These are phyloP conservation scores for Candida sphagnicola DNA, from an alignment of 805 yeast species.

Conservation along the genomic window DNA sequence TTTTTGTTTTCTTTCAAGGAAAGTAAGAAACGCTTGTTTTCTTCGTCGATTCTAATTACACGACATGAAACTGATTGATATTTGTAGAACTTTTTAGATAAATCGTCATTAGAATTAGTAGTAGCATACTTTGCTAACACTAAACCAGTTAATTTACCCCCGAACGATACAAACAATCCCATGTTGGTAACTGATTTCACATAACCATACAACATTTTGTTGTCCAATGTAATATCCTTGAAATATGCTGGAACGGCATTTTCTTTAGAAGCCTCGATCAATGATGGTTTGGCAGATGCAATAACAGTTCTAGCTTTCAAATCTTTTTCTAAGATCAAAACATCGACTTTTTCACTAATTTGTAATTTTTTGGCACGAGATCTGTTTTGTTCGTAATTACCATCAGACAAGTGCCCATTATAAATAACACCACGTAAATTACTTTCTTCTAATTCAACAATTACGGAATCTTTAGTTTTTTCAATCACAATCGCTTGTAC, in stretches of 20 bases:
- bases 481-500: conserved; percentile 61
- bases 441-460: conserved; percentile 56
- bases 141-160: conserved; percentile 76
- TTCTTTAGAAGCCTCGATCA: conserved; percentile 59
- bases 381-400: conserved; percentile 69
- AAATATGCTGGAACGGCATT: conserved; percentile 54
- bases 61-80: conserved; percentile 71
- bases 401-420: conserved; percentile 75
- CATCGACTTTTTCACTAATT: conserved; percentile 59
- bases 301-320: conserved; percentile 55
- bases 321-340: conserved; percentile 68
- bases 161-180: conserved; percentile 84
- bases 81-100: conserved; percentile 49
- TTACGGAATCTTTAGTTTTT: conserved; percentile 67
- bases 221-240: conserved; percentile 48
- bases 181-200: conserved; percentile 71
- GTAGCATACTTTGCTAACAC: conserved; percentile 72
- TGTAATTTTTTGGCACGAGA: conserved; percentile 55
- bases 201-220: conserved; percentile 59
- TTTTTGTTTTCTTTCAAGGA: conserved; percentile 44
- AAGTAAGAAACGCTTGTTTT: conserved; percentile 65
- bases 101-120: conserved; percentile 47
- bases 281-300: conserved; percentile 59
- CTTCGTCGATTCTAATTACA: conserved; percentile 65
- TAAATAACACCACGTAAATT: conserved; percentile 64